Evolutionary conservation across 2,329 filamentous ascomycete genomes (phyloP).

Genomic region (Diplocarpon mali): DNA sequence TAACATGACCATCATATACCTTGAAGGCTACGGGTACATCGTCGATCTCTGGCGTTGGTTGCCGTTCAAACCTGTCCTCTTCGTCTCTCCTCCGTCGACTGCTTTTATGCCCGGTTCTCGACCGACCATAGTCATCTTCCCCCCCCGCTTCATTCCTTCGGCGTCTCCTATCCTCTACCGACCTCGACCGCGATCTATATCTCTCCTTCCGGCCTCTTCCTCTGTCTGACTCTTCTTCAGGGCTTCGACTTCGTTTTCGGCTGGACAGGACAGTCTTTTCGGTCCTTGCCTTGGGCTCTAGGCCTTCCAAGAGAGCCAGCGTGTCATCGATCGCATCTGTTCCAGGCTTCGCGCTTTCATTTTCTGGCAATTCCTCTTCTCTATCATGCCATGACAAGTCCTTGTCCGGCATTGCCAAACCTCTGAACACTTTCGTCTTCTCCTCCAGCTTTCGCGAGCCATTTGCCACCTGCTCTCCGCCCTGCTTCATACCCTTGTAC

Average conservation of each 20-base stretch:
- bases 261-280: conserved; percentile 27
- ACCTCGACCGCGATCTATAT: conserved; percentile 41
- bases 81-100: conserved; percentile 33
- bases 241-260: conserved; percentile 44
- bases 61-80: conserved; percentile 51
- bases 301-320: conserved; percentile 76
- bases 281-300: conserved; percentile 54
- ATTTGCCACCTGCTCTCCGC: conserved; percentile 31
- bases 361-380: conserved; percentile 28
- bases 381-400: conserved; percentile 43
- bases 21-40: conserved; percentile 74
- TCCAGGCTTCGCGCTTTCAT: conserved; percentile 29
- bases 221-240: conserved; percentile 30
- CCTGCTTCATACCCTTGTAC: conserved; percentile 50
- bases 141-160: conserved; percentile 39
- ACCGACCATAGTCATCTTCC: conserved; percentile 49
- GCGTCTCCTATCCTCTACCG: conserved; percentile 32
- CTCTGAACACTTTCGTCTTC: conserved; percentile 83
- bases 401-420: conserved; percentile 76
- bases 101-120: conserved; percentile 32
- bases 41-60: conserved; percentile 66
- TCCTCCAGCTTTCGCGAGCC: conserved; percentile 43
- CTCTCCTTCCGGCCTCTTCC: conserved; percentile 30
- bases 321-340: conserved; percentile 80
- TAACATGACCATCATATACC: conserved; percentile 81